These are phyloP conservation scores for Capronia epimyces DNA, from an alignment of 2,329 filamentous ascomycete species.

Conservation along the genomic window DNA sequence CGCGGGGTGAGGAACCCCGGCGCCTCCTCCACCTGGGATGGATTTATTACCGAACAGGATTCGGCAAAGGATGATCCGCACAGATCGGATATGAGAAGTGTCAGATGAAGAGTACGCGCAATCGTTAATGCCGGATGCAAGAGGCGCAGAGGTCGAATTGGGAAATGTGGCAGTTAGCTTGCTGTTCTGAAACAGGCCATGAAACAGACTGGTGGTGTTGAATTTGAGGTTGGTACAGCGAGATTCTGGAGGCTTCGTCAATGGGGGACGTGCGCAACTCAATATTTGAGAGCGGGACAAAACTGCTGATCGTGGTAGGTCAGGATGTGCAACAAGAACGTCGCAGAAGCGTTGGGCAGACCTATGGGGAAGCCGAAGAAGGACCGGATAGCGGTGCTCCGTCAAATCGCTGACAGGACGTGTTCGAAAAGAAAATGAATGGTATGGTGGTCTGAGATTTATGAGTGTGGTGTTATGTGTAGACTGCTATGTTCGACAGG, in stretches of 20 bases:
- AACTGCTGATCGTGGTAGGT: conserved; percentile 22
- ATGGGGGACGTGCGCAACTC: conserved; percentile 14
- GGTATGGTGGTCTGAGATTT: not conserved
- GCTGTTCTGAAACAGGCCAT: conserved; percentile 18
- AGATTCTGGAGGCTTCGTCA: conserved; percentile 9
- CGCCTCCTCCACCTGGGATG: not conserved
- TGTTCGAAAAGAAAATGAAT: conserved; percentile 6
- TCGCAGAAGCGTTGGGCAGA: conserved; percentile 16
- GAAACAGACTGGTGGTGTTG: conserved; percentile 7
- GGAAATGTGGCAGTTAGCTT: conserved; percentile 11
- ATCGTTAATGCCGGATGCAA: conserved; percentile 2
- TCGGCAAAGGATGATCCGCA: conserved; percentile 4
- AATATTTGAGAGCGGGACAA: conserved; percentile 23
- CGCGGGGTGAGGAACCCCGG: not conserved
- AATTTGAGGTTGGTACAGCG: conserved; percentile 12
- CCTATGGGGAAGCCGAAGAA: conserved; percentile 4
- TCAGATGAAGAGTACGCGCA: conserved; percentile 6
- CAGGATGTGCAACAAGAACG: conserved; percentile 21
- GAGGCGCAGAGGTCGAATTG: conserved; percentile 3
- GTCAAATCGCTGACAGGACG: conserved; percentile 4
- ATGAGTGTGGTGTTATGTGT: not conserved
- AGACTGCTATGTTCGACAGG: not conserved
- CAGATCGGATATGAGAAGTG: not conserved
- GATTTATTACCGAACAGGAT: conserved; percentile 1
- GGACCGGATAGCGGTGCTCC: conserved; percentile 1